These are phyloP conservation scores for Venturia nashicola DNA, from an alignment of 2,329 filamentous ascomycete genomes.

Conservation along the genomic window DNA sequence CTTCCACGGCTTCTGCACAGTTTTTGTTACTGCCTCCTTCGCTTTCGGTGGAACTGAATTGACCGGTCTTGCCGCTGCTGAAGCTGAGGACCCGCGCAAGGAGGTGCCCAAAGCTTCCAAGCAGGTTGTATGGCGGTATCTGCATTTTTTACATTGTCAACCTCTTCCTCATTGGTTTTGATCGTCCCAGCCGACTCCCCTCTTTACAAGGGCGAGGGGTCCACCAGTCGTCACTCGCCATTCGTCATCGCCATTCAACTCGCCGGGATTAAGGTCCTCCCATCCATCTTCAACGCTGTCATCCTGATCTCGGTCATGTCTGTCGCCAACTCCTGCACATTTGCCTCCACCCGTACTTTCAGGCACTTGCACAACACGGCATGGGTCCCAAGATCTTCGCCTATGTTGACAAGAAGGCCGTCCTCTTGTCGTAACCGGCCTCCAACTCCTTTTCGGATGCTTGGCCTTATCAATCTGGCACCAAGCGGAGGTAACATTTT, in stretches of 20 bases:
- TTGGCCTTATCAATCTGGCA: conserved; percentile 56
- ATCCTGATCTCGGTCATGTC: conserved; percentile 50
- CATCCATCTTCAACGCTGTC: conserved; percentile 55
- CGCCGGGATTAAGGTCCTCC: conserved; percentile 47
- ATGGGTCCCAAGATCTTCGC: conserved; percentile 67
- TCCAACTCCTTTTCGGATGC: conserved; percentile 57
- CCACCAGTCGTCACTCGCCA: conserved; percentile 38
- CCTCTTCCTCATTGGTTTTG: conserved; percentile 29
- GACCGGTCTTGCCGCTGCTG: conserved; percentile 47
- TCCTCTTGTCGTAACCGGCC: conserved; percentile 58
- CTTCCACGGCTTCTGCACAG: conserved; percentile 51
- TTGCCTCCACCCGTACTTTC: conserved; percentile 46
- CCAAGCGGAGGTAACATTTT: conserved; percentile 51
- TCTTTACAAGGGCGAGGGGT: conserved; percentile 21
- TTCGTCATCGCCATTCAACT: conserved; percentile 55
- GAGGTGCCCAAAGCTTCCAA: conserved; percentile 31
- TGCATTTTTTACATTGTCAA: conserved; percentile 31
- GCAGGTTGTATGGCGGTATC: conserved; percentile 37
- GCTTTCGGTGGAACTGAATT: conserved; percentile 51
- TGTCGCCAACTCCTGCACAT: conserved; percentile 47
- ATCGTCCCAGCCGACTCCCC: conserved; percentile 24
- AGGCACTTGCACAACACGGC: conserved; percentile 32
- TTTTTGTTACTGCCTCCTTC: conserved; percentile 54
- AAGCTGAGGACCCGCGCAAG: conserved; percentile 43
- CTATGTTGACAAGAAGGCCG: conserved; percentile 74